Evolutionary conservation across 1,284 basidiomycete genomes (phyloP).

Genomic region (Irpex sp.): DNA sequence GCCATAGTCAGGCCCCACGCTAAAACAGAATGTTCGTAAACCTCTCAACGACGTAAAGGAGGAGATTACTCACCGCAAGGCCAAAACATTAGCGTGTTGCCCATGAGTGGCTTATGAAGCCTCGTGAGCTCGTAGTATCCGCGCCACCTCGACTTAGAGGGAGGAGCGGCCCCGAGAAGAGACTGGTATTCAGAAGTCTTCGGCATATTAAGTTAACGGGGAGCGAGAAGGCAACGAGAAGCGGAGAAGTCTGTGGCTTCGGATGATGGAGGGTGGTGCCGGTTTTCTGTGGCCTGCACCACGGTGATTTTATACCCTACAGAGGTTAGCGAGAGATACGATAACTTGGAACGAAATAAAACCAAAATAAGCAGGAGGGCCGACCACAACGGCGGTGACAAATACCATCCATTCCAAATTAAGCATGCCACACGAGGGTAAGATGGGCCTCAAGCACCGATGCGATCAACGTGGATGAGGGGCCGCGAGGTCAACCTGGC

Average conservation of each 20-base stretch:
- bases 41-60: not conserved
- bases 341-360: not conserved
- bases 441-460: not conserved
- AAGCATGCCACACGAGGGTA: not conserved
- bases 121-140: slow-evolving; percentile 27
- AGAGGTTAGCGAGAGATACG: not conserved
- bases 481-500: not conserved
- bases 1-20: slow-evolving; percentile 26
- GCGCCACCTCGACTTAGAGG: slow-evolving; percentile 9
- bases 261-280: not conserved
- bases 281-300: too few relatives aligned
- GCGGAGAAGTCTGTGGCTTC: not conserved
- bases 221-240: not conserved
- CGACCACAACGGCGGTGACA: not conserved
- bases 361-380: not conserved
- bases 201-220: not conserved
- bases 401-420: too few relatives aligned
- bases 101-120: slow-evolving; percentile 28
- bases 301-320: not conserved
- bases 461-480: not conserved
- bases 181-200: slow-evolving; percentile 6
- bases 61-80: slow-evolving; percentile 25
- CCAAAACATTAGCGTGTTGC: slow-evolving; percentile 30
- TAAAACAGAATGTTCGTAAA: slow-evolving; percentile 4
- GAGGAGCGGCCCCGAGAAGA: slow-evolving; percentile 4